phyloP scores from a whole-genome alignment of 805 yeast species.

The Yarrowia sp. region DNA sequence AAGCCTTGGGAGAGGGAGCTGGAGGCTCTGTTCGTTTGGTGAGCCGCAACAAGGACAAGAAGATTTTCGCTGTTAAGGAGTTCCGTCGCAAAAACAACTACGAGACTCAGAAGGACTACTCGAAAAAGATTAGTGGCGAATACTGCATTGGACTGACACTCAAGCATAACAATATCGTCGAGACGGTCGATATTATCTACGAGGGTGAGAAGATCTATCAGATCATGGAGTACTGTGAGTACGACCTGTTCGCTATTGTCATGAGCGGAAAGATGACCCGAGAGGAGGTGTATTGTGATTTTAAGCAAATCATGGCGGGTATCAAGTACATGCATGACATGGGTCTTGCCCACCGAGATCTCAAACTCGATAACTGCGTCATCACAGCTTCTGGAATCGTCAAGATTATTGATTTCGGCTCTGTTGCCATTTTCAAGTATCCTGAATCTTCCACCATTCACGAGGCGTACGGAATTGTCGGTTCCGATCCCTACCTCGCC shows the following conservation, averaged over 20 bases:
- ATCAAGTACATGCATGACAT: constrained; percentile 69
- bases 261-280: constrained; percentile 79
- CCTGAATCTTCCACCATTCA: constrained; percentile 57
- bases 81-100: constrained; percentile 63
- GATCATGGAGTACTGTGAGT: constrained; percentile 91
- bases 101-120: constrained; percentile 67
- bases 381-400: constrained; percentile 70
- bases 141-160: constrained; percentile 75
- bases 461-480: constrained; percentile 80
- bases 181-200: constrained; percentile 73
- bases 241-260: constrained; percentile 86
- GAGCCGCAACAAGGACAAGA: constrained; percentile 55
- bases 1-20: constrained; percentile 84
- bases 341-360: constrained; percentile 91
- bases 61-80: constrained; percentile 80
- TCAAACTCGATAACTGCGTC: constrained; percentile 91
- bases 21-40: constrained; percentile 89
- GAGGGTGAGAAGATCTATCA: constrained; percentile 63
- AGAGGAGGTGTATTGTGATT: constrained; percentile 72
- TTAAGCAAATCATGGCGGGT: constrained; percentile 75
- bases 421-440: constrained; percentile 77
- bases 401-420: constrained; percentile 90
- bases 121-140: constrained; percentile 76
- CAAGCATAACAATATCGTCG: constrained; percentile 74
- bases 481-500: constrained; percentile 92